phyloP scores from a whole-genome alignment of 108 stramenopile genomes.

The Schizochytrium sp. region DNA sequence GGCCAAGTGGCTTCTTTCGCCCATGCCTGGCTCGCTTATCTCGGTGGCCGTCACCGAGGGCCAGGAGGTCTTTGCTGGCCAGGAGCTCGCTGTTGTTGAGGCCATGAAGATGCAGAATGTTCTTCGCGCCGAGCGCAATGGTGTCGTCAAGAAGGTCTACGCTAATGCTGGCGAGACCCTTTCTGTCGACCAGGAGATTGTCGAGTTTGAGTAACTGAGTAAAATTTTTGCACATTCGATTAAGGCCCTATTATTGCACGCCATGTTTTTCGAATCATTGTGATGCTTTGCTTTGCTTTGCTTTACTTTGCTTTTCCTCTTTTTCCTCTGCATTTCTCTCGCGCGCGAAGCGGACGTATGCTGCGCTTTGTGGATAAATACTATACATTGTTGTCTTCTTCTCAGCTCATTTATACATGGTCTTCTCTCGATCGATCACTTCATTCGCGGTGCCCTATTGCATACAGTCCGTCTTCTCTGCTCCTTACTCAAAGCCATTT shows the following conservation, averaged over 20 bases:
- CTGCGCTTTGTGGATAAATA: too few species aligned
- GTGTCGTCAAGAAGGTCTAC: slow-evolving; percentile 51
- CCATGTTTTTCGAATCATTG: background rate
- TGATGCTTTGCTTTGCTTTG: too few species aligned
- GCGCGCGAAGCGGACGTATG: too few species aligned
- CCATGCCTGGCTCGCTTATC: slow-evolving; percentile 90
- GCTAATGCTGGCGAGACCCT: slow-evolving; percentile 60
- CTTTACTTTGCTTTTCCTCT: too few species aligned
- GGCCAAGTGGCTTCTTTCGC: slow-evolving; percentile 54
- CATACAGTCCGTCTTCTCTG: too few species aligned
- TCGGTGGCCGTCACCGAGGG: slow-evolving; percentile 63
- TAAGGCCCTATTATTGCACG: background rate
- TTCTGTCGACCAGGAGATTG: slow-evolving; percentile 64
- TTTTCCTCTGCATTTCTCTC: too few species aligned
- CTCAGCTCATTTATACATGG: too few species aligned
- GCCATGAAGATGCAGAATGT: slow-evolving; percentile 99
- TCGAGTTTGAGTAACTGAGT: slow-evolving; percentile 53
- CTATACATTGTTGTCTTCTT: too few species aligned
- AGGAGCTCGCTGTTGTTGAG: slow-evolving; percentile 85
- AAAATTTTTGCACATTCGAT: background rate
- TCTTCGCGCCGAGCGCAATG: slow-evolving; percentile 66
- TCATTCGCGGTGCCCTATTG: too few species aligned
- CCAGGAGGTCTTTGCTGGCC: slow-evolving; percentile 77
- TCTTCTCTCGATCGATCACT: too few species aligned
- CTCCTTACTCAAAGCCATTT: too few species aligned